A percentile compares a stretch with the other conserved stretches of the same genome.
Conservation (phyloP, 192 early-diverging fungal genomes). For the Endogone sp. region DNA sequence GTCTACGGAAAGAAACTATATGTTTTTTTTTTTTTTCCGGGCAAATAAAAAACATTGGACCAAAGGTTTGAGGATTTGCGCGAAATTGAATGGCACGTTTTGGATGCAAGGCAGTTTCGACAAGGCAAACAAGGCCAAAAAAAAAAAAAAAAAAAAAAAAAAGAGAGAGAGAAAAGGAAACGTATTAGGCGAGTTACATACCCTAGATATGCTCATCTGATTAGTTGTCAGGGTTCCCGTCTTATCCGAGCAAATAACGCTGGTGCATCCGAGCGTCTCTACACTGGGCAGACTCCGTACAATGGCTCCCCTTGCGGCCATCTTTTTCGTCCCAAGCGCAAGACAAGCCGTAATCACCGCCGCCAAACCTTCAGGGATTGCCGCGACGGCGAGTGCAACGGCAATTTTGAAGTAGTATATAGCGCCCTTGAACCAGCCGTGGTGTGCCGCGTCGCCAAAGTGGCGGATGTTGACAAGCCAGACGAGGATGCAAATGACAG, state of each 20-base stretch:
- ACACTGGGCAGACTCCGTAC: slow-evolving; percentile 89
- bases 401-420: slow-evolving; percentile 99
- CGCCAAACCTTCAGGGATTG: slow-evolving; percentile 98
- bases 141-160: too few species aligned
- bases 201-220: slow-evolving; percentile 88
- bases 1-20: too few species aligned
- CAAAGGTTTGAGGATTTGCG: neutral
- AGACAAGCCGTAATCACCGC: slow-evolving; percentile 98
- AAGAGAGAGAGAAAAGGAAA: neutral
- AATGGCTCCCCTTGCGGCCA: slow-evolving; percentile 96
- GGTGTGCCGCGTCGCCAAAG: slow-evolving; percentile 84
- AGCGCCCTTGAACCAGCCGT: slow-evolving; percentile 93
- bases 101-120: too few species aligned
- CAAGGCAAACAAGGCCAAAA: too few species aligned
- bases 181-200: slow-evolving; percentile 8
- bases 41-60: too few species aligned
- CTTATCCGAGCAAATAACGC: slow-evolving; percentile 99
- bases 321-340: slow-evolving; percentile 95
- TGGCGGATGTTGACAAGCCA: slow-evolving; percentile 99
- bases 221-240: slow-evolving; percentile 99
- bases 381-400: slow-evolving; percentile 96
- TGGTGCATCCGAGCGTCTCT: slow-evolving; percentile 96
- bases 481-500: slow-evolving; percentile 91
- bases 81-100: slow-evolving; percentile 21
- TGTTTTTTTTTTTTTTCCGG: too few species aligned